These are phyloP conservation scores for Thuja plicata DNA, from an alignment of 83 land plant species.

Conservation along the genomic window DNA sequence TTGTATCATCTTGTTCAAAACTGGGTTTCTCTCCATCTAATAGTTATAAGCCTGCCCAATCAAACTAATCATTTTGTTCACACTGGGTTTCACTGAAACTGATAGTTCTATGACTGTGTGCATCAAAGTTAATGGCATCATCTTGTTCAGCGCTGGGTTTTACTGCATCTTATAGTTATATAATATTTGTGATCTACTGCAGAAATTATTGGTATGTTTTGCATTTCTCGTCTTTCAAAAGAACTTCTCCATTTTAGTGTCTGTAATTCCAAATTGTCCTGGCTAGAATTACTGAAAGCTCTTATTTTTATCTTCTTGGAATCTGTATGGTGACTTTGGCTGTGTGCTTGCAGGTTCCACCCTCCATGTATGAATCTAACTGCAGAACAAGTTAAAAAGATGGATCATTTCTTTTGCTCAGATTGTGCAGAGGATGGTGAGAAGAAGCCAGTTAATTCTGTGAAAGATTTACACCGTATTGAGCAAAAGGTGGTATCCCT, in stretches of 20 bases:
- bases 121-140: background rate
- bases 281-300: background rate
- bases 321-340: background rate
- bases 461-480: slow-evolving; percentile 33
- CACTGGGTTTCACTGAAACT: background rate
- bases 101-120: background rate
- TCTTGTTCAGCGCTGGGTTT: background rate
- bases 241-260: background rate
- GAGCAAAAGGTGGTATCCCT: slow-evolving; percentile 42
- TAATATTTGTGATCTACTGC: background rate
- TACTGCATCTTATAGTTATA: background rate
- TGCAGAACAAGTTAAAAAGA: slow-evolving; percentile 58
- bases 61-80: background rate
- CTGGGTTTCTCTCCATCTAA: background rate
- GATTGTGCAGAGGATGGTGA: slow-evolving; percentile 48
- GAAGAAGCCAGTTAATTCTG: slow-evolving; percentile 39
- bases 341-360: slow-evolving; percentile 44
- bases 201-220: background rate
- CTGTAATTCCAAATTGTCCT: background rate
- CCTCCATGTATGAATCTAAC: slow-evolving; percentile 57
- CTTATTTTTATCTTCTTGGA: background rate
- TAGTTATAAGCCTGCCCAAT: background rate
- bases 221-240: background rate
- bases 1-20: background rate
- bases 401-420: slow-evolving; percentile 56